These are phyloP conservation scores for Paramecium caudatum DNA, from an alignment of 73 alveolate species.

Conservation along the genomic window DNA sequence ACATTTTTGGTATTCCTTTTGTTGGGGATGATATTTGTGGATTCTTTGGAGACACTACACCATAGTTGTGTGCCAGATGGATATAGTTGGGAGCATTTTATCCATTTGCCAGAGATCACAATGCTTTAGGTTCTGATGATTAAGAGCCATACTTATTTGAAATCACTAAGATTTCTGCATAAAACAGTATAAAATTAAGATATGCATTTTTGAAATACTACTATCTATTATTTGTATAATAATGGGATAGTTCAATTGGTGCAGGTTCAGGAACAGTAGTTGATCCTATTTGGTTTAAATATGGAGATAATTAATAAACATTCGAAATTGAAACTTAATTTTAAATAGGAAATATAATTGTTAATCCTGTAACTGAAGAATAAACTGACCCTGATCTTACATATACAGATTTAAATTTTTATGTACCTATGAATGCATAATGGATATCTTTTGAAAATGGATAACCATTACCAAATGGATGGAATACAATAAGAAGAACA, in stretches of 20 bases:
- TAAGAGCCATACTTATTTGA: slow-evolving; percentile 74
- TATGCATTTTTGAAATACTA: slow-evolving; percentile 91
- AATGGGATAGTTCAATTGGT: not conserved
- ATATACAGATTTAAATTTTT: slow-evolving; percentile 17
- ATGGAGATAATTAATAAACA: not conserved
- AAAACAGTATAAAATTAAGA: slow-evolving; percentile 85
- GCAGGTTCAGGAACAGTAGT: slow-evolving; percentile 67
- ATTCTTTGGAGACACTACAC: slow-evolving; percentile 83
- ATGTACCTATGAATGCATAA: slow-evolving; percentile 13
- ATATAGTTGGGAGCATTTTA: slow-evolving; percentile 87
- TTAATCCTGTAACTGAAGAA: slow-evolving; percentile 20
- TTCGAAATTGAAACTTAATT: slow-evolving; percentile 33
- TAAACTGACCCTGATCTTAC: not conserved
- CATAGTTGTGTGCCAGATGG: slow-evolving; percentile 91
- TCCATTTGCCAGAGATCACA: slow-evolving; percentile 96
- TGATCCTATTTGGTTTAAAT: slow-evolving; percentile 47
- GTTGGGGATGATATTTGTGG: slow-evolving; percentile 99
- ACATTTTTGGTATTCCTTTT: slow-evolving; percentile 96
- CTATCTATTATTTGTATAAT: slow-evolving; percentile 76
- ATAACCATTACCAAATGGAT: not conserved
- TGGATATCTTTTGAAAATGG: slow-evolving; percentile 46
- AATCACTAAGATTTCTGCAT: slow-evolving; percentile 80
- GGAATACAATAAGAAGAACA: not conserved
- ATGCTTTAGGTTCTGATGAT: slow-evolving; percentile 44
- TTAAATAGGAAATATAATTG: slow-evolving; percentile 6